phyloP scores from a whole-genome alignment of 2,329 filamentous ascomycete genomes.

The Penicillium frequentans region DNA sequence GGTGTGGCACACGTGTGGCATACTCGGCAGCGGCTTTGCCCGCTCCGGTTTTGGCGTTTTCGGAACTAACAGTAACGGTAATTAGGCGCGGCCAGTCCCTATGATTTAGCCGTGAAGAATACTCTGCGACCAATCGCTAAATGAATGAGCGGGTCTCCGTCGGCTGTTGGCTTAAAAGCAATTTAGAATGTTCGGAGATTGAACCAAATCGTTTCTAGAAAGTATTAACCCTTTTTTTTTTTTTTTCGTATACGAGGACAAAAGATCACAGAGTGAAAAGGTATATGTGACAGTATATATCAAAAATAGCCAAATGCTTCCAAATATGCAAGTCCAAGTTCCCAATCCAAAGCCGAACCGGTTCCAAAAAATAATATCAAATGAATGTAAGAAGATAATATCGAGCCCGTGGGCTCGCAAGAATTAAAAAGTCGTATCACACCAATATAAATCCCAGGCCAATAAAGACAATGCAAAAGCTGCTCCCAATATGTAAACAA shows the following conservation, averaged over 20 bases:
- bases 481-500: slow-evolving; percentile 26
- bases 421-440: slow-evolving; percentile 27
- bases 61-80: neutral
- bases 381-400: slow-evolving; percentile 12
- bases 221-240: slow-evolving; percentile 11
- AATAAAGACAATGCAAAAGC: slow-evolving; percentile 26
- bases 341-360: slow-evolving; percentile 17
- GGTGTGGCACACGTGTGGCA: slow-evolving; percentile 16
- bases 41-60: neutral
- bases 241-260: slow-evolving; percentile 14
- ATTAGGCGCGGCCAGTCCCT: neutral
- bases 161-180: neutral
- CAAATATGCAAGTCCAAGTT: slow-evolving; percentile 29
- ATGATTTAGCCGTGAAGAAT: neutral
- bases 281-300: slow-evolving; percentile 29
- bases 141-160: neutral
- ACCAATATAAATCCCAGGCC: slow-evolving; percentile 24
- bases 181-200: neutral
- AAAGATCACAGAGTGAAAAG: slow-evolving; percentile 9
- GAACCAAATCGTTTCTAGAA: neutral
- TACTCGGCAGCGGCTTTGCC: neutral
- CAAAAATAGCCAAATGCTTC: slow-evolving; percentile 24
- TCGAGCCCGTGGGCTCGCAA: slow-evolving; percentile 11
- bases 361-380: slow-evolving; percentile 10
- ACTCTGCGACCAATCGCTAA: neutral